Percentiles rank a stretch among this genome's conserved stretches.
phyloP scores from a whole-genome alignment of 176 grass and related monocot genomes.

The Puccinellia tenuiflora region DNA sequence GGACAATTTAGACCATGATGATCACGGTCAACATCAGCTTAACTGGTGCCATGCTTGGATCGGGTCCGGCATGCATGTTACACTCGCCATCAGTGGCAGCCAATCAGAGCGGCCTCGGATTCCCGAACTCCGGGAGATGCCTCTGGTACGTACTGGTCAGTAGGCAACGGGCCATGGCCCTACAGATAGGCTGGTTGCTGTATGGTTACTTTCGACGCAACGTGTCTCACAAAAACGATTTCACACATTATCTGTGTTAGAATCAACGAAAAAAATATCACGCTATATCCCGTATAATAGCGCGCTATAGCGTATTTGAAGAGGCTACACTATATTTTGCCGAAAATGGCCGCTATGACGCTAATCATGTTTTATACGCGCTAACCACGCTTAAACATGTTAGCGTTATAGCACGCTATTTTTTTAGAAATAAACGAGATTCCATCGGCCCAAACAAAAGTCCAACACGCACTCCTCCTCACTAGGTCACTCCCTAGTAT shows the following conservation, averaged over 20 bases:
- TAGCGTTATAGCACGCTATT: too few species aligned
- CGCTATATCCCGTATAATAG: too few species aligned
- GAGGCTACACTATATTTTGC: too few species aligned
- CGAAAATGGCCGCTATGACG: too few species aligned
- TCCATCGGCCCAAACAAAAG: too few species aligned
- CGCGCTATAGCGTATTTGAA: too few species aligned
- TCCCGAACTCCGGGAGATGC: neutral
- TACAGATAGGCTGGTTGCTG: neutral
- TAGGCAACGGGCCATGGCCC: neutral
- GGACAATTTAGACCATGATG: neutral
- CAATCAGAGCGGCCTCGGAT: neutral
- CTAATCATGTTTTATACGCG: too few species aligned
- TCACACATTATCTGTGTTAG: neutral
- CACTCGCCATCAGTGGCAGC: neutral
- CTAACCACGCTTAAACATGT: too few species aligned
- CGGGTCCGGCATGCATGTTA: neutral
- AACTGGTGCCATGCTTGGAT: neutral
- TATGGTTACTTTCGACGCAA: neutral
- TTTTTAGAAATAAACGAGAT: too few species aligned
- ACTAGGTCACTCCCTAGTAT: too few species aligned
- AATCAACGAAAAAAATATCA: too few species aligned
- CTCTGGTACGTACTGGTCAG: neutral
- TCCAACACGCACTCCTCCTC: too few species aligned
- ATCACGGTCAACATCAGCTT: neutral
- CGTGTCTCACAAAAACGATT: neutral